Conservation (phyloP, 2,329 filamentous ascomycete species). For the Akanthomyces muscarius region DNA sequence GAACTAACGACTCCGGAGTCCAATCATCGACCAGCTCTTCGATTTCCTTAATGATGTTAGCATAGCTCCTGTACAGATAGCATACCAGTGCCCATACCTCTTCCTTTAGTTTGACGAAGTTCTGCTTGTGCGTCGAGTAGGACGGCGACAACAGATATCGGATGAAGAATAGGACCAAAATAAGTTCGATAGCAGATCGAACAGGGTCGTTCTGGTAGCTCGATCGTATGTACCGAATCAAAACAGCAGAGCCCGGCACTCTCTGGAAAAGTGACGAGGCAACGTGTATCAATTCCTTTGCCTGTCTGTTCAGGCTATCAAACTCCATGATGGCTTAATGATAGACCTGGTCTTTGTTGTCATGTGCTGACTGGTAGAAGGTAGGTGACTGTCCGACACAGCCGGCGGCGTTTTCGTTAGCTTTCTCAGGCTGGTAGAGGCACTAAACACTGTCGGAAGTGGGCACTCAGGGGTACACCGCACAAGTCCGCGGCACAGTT, state of each 20-base stretch:
- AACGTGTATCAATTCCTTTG: constrained; percentile 49
- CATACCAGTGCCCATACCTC: constrained; percentile 42
- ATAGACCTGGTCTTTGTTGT: background rate
- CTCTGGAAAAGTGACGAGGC: constrained; percentile 71
- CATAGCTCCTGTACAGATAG: background rate
- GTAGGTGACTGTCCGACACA: background rate
- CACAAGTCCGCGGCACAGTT: too few relatives aligned
- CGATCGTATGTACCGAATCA: constrained; percentile 91
- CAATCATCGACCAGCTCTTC: constrained; percentile 96
- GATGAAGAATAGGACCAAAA: constrained; percentile 92
- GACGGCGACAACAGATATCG: constrained; percentile 87
- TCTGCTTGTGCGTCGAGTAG: constrained; percentile 87
- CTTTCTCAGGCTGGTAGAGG: background rate
- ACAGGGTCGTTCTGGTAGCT: constrained; percentile 98
- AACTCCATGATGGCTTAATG: constrained; percentile 51
- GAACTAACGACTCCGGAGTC: constrained; percentile 88
- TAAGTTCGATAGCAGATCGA: constrained; percentile 85
- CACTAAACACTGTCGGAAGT: background rate
- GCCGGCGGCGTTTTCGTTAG: background rate
- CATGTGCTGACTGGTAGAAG: constrained; percentile 1
- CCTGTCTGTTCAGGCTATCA: constrained; percentile 52
- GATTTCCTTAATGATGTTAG: constrained; percentile 62
- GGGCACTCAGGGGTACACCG: background rate
- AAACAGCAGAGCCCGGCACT: constrained; percentile 87
- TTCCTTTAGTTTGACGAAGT: constrained; percentile 83